Conservation (phyloP, 2,329 filamentous ascomycete species). For the Trichoderma koningii region DNA sequence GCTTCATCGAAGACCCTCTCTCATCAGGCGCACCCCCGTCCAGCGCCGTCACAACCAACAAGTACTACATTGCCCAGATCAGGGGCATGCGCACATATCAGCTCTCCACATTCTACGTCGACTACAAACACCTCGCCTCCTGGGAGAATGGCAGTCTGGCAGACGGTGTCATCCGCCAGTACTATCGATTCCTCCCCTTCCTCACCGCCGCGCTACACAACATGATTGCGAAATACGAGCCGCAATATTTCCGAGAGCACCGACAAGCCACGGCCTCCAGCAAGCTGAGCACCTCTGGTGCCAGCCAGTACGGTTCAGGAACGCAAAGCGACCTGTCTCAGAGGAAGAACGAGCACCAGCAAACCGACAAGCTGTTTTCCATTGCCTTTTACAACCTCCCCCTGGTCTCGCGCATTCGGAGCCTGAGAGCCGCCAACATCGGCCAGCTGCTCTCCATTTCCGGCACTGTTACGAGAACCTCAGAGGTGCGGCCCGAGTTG, state of each 20-base stretch:
- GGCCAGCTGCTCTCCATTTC: conserved; percentile 94
- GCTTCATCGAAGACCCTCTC: conserved; percentile 69
- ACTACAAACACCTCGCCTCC: conserved; percentile 79
- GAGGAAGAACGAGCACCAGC: conserved; percentile 86
- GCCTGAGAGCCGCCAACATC: conserved; percentile 85
- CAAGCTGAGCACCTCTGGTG: conserved; percentile 68
- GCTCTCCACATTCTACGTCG: conserved; percentile 84
- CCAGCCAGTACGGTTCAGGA: conserved; percentile 62
- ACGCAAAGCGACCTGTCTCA: conserved; percentile 68
- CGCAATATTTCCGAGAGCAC: conserved; percentile 90
- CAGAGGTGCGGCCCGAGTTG: conserved; percentile 91
- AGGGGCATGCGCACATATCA: conserved; percentile 72
- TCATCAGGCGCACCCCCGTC: conserved; percentile 65
- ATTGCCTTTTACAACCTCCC: conserved; percentile 93
- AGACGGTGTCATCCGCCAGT: conserved; percentile 82
- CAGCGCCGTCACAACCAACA: conserved; percentile 72
- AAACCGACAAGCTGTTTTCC: conserved; percentile 94
- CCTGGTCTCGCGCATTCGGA: conserved; percentile 80
- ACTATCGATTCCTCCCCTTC: conserved; percentile 94
- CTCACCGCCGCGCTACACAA: conserved; percentile 87
- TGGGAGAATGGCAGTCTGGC: conserved; percentile 80
- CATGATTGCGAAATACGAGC: conserved; percentile 91
- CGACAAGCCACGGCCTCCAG: conserved; percentile 78
- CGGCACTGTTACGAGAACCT: conserved; percentile 93
- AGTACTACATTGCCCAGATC: conserved; percentile 84